Evolutionary conservation across 179 eudicot genomes (phyloP), one percentile per base, ranked within the genome.

Genomic region (Silene noctiflora): DNA sequence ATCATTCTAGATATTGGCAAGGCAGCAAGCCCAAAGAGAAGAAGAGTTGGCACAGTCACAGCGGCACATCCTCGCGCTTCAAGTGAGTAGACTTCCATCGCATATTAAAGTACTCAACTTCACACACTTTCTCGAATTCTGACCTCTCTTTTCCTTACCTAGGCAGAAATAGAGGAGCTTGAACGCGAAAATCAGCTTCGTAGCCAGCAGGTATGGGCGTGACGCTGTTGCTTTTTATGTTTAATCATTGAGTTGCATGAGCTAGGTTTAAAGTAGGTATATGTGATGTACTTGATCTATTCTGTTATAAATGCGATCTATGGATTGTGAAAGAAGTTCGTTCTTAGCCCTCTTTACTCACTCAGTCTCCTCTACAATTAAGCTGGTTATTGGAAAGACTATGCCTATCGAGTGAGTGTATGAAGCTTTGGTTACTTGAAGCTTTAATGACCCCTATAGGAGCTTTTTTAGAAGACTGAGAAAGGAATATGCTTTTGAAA

Each of bases 21-120:
- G 99, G 84, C 99, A 96, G 87, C 99, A 96, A 84, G 99, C 99
- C 78, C 99, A 93, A 83, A 89, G 99, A 83, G 99, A 96, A 87
- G 99, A 96, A 84, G 97, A 96, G 87, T 90, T 96, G 72, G 83
- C 97, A 74, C 99, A 93, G 77, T 89, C 99, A 19, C 98, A 96
- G 80, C 94, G 99, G 69, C 99, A 96, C 76, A 96, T 96, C 80
- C 93, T 93, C 78, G 99, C 94, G 75, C 99, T 96, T 86, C 99
- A 96, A 82, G 99, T 96, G 77, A 84, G 85, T 83, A 33, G 42
- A 69, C 19, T 35, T 25, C 10, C 53, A 21, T 78, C 44, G n/a
- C 83, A 84, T 75, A 86, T 84, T 55, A 78, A 77, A 8, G 67
- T 44, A 29, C 13, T 19, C 44, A 56, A 35, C 75, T 21, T 59